Percentiles rank a stretch among this genome's conserved stretches.
Conservation (phyloP, 106 monocot genomes). For the Allium sativum region DNA sequence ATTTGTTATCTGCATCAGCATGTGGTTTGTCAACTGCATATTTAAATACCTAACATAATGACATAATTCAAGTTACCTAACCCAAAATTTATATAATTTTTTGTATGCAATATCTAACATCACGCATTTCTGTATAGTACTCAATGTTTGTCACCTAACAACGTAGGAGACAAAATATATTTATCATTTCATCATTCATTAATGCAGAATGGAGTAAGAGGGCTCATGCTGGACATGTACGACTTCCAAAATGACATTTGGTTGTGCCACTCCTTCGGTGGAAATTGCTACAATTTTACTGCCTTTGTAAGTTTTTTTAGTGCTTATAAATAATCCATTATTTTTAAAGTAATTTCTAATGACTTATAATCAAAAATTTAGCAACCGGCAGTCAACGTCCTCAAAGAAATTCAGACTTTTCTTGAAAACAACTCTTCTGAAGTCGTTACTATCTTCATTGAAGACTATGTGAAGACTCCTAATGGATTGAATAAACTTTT, state of each 20-base stretch:
- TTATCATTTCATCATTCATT: too few relatives aligned
- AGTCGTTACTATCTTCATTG: slow-evolving; percentile 38
- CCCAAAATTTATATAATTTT: too few relatives aligned
- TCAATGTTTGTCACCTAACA: too few relatives aligned
- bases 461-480: slow-evolving; percentile 38
- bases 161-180: too few relatives aligned
- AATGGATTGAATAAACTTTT: slow-evolving; percentile 34
- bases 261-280: slow-evolving; percentile 44
- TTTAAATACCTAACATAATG: too few relatives aligned
- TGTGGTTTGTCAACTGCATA: too few relatives aligned
- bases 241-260: slow-evolving; percentile 38
- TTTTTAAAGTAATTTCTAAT: slow-evolving; percentile 2
- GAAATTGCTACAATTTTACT: slow-evolving; percentile 41
- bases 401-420: slow-evolving; percentile 32
- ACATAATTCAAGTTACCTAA: too few relatives aligned
- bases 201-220: slow-evolving; percentile 41
- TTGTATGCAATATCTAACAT: too few relatives aligned
- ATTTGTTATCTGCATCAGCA: too few relatives aligned
- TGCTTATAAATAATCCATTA: not conserved
- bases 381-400: slow-evolving; percentile 38
- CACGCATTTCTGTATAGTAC: too few relatives aligned
- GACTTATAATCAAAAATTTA: not conserved
- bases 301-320: slow-evolving; percentile 24
- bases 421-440: slow-evolving; percentile 28
- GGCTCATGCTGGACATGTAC: slow-evolving; percentile 46